Evolutionary conservation across 805 yeast species (phyloP).

Genomic region (Saccharomycodes ludwigii): DNA sequence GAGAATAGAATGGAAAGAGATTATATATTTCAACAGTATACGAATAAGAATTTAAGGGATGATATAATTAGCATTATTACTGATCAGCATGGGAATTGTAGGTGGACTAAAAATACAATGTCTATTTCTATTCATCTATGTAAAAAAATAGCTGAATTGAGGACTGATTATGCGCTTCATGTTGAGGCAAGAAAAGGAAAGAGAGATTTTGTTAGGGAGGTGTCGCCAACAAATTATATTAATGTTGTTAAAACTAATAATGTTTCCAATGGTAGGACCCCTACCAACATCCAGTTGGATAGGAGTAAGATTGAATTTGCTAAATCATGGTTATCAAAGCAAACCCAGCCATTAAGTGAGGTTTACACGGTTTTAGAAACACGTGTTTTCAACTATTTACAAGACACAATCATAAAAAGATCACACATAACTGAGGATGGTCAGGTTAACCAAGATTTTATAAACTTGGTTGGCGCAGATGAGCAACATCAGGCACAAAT

Average conservation of each 20-base stretch:
- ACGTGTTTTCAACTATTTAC: slow-evolving; percentile 42
- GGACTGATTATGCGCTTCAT: slow-evolving; percentile 14
- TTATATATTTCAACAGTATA: slow-evolving; percentile 25
- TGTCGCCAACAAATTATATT: slow-evolving; percentile 1
- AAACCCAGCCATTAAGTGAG: slow-evolving; percentile 71
- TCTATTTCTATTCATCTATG: slow-evolving; percentile 48
- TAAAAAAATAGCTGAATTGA: slow-evolving; percentile 20
- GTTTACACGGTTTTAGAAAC: slow-evolving; percentile 68
- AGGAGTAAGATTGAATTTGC: slow-evolving; percentile 36
- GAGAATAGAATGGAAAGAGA: slow-evolving; percentile 23
- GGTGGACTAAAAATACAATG: slow-evolving; percentile 79
- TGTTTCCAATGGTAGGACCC: slow-evolving; percentile 8
- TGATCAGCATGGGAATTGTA: slow-evolving; percentile 75
- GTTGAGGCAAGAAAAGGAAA: slow-evolving; percentile 8
- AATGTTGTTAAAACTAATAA: slow-evolving; percentile 10
- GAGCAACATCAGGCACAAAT: slow-evolving; percentile 5
- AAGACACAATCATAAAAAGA: slow-evolving; percentile 24
- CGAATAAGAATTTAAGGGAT: slow-evolving; percentile 40
- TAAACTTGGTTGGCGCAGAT: slow-evolving; percentile 15
- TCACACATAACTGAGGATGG: slow-evolving; percentile 20
- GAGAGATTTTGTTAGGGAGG: slow-evolving; percentile 8
- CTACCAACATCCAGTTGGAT: slow-evolving; percentile 22
- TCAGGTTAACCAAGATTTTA: slow-evolving; percentile 23
- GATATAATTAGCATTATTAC: slow-evolving; percentile 71
- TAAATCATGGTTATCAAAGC: slow-evolving; percentile 70